These are phyloP conservation scores for Plasmodium inui DNA, from an alignment of 169 alveolate species.

Conservation along the genomic window DNA sequence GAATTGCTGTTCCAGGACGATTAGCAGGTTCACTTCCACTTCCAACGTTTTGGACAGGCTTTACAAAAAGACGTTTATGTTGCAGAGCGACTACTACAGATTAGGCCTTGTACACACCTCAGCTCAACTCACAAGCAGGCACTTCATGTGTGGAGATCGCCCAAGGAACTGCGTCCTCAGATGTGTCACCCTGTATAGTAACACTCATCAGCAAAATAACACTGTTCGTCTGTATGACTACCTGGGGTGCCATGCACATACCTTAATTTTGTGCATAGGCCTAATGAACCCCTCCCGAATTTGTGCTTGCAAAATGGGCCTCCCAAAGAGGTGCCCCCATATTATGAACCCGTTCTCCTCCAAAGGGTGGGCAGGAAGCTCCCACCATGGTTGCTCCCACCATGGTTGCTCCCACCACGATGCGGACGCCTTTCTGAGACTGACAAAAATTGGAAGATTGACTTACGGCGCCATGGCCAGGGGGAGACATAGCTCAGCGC, in stretches of 20 bases:
- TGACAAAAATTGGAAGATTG: slow-evolving; percentile 16
- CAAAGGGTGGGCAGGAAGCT: neutral
- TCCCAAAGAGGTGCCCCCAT: neutral
- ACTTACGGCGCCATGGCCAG: slow-evolving; percentile 21
- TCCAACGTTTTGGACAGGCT: slow-evolving; percentile 5
- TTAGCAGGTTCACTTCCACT: neutral
- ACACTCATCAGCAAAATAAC: neutral
- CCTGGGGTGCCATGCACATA: slow-evolving; percentile 14
- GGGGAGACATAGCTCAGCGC: neutral
- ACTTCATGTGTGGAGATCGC: slow-evolving; percentile 18
- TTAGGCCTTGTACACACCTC: neutral
- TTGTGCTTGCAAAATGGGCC: neutral
- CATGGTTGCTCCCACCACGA: neutral
- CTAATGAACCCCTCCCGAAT: neutral
- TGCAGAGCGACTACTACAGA: slow-evolving; percentile 15
- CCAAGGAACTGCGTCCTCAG: slow-evolving; percentile 44
- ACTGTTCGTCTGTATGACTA: slow-evolving; percentile 28
- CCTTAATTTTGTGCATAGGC: slow-evolving; percentile 32
- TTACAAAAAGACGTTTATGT: slow-evolving; percentile 25
- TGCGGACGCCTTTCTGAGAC: neutral
- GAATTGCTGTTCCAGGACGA: slow-evolving; percentile 3
- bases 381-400: neutral
- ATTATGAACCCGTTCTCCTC: neutral
- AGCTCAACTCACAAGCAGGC: neutral
- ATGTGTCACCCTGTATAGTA: neutral